Percentiles rank a stretch among this genome's conserved stretches.
Evolutionary conservation across 2,329 filamentous ascomycete species (phyloP).

Genomic region (Fusarium sp.): DNA sequence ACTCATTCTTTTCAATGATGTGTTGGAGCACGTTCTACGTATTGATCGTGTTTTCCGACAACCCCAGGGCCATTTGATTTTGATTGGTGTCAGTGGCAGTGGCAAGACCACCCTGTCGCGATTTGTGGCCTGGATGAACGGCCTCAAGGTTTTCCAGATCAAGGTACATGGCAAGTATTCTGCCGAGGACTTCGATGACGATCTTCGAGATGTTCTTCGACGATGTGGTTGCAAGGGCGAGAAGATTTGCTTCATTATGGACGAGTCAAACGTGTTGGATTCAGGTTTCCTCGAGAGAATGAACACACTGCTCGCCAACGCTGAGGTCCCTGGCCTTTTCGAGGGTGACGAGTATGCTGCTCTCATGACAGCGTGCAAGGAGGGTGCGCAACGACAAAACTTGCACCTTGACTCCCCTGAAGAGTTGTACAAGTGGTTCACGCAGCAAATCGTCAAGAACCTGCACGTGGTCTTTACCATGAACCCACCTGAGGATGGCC

Average conservation of each 20-base stretch:
- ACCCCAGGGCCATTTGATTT: constrained; percentile 95
- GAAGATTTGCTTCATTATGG: constrained; percentile 99
- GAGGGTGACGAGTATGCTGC: constrained; percentile 98
- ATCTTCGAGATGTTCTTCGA: constrained; percentile 91
- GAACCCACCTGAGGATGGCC: constrained; percentile 96
- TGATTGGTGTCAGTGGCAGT: constrained; percentile 98
- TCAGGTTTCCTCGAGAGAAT: constrained; percentile 99
- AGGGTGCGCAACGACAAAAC: constrained; percentile 96
- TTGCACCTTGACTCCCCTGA: constrained; percentile 96
- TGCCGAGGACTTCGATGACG: constrained; percentile 97
- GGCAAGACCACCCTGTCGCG: constrained; percentile 98
- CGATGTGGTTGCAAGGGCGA: constrained; percentile 97
- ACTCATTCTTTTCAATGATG: constrained; percentile 98
- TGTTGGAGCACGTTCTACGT: constrained; percentile 95
- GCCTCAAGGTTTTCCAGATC: constrained; percentile 98
- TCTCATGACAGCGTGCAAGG: constrained; percentile 99
- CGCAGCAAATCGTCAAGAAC: constrained; percentile 98
- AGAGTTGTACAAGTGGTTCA: constrained; percentile 99
- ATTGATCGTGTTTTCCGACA: constrained; percentile 99
- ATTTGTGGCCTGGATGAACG: constrained; percentile 99
- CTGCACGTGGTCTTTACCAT: constrained; percentile 99
- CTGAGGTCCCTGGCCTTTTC: constrained; percentile 98
- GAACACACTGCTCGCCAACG: constrained; percentile 98
- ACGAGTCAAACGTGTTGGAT: constrained; percentile 97
- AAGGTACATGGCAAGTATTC: constrained; percentile 99